phyloP scores from a whole-genome alignment of 2,329 filamentous ascomycete genomes.

The Didymella pomorum region DNA sequence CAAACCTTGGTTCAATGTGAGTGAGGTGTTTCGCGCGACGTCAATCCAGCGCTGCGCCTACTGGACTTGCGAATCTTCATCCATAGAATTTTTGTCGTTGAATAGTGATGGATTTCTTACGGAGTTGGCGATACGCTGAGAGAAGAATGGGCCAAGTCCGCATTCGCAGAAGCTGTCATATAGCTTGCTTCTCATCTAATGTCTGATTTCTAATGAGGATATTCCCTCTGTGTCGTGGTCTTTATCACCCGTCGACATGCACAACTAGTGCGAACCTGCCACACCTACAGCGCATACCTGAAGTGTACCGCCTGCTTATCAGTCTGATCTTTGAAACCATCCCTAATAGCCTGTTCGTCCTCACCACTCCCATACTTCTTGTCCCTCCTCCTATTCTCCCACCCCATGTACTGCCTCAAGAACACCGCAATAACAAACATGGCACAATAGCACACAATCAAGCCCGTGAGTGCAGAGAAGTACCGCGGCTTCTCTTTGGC shows the following conservation, averaged over 20 bases:
- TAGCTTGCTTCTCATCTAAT: too few relatives aligned
- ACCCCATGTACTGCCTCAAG: constrained; percentile 42
- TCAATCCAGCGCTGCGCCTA: too few relatives aligned
- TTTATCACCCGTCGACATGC: background rate
- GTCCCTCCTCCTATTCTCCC: constrained; percentile 46
- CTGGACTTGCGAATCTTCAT: too few relatives aligned
- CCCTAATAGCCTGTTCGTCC: constrained; percentile 41
- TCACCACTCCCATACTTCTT: constrained; percentile 37
- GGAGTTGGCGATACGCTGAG: too few relatives aligned
- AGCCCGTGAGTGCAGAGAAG: constrained; percentile 54
- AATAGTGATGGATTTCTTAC: too few relatives aligned
- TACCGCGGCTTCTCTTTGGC: constrained; percentile 56
- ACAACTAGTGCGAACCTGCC: background rate
- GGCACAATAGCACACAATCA: constrained; percentile 55
- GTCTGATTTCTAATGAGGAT: too few relatives aligned
- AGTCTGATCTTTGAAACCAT: constrained; percentile 49
- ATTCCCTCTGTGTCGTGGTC: too few relatives aligned
- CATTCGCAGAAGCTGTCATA: too few relatives aligned
- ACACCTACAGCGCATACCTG: constrained; percentile 43
- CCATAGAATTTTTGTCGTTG: too few relatives aligned
- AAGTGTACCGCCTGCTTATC: constrained; percentile 46
- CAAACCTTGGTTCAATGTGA: too few relatives aligned
- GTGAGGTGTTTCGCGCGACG: too few relatives aligned
- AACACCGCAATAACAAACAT: constrained; percentile 49
- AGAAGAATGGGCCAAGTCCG: too few relatives aligned